A percentile compares a stretch with the other conserved stretches of the same genome.
These are phyloP conservation scores for Dinochytrium kinnereticum DNA, from an alignment of 371 early-diverging fungal genomes.

Conservation along the genomic window DNA sequence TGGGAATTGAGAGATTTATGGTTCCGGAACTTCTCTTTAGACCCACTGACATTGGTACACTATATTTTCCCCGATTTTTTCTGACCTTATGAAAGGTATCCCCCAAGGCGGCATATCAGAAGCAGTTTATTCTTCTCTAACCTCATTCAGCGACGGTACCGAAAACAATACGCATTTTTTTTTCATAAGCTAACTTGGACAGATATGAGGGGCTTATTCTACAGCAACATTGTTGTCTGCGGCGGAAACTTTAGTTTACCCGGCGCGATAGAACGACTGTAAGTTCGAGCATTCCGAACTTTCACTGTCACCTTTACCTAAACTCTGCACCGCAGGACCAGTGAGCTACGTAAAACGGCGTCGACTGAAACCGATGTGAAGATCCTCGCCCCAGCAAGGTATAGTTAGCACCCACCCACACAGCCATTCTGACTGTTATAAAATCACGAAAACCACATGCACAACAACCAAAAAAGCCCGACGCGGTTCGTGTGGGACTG, in stretches of 20 bases:
- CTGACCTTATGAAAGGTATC: conserved; percentile 50
- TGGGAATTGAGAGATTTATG: conserved; percentile 86
- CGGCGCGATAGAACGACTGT: conserved; percentile 75
- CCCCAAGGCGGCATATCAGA: conserved; percentile 83
- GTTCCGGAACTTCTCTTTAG: conserved; percentile 84
- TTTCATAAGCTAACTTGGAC: no score
- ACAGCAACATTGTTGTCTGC: conserved; percentile 75
- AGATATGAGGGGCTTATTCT: conserved; percentile 71
- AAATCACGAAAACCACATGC: no score
- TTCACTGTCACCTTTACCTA: no score
- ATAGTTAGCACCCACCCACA: no score
- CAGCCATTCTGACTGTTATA: no score
- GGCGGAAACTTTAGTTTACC: conserved; percentile 77
- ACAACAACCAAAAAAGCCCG: no score
- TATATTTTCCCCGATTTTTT: background rate
- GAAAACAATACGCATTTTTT: no score
- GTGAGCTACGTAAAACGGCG: conserved; percentile 68
- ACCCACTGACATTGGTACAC: conserved; percentile 77
- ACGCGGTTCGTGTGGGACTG: conserved; percentile 31
- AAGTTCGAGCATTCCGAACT: no score
- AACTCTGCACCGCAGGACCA: no score
- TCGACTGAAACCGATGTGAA: conserved; percentile 70
- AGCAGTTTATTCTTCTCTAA: conserved; percentile 70
- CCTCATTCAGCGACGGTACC: conserved; percentile 59
- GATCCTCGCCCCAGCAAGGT: conserved; percentile 66